phyloP scores from a whole-genome alignment of 805 yeast species.

The Metschnikowia kofuensis region DNA sequence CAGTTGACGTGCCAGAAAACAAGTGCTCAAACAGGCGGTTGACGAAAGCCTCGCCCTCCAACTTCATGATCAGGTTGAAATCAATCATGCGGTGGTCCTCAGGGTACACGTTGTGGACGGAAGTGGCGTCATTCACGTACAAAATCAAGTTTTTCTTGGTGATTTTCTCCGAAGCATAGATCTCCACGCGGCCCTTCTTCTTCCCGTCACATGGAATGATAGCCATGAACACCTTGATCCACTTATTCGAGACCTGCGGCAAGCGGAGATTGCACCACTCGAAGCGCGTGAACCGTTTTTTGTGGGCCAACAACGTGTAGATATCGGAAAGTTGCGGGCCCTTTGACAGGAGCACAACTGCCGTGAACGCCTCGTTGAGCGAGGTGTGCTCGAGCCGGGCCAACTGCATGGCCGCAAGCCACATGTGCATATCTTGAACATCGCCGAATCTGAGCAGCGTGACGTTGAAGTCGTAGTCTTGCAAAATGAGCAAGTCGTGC shows the following conservation, averaged over 20 bases:
- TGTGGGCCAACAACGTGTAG: constrained; percentile 51
- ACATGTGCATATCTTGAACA: constrained; percentile 24
- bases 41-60: constrained; percentile 53
- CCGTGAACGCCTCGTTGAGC: constrained; percentile 63
- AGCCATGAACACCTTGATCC: constrained; percentile 55
- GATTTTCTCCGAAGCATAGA: constrained; percentile 49
- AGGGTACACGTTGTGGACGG: constrained; percentile 58
- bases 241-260: constrained; percentile 55
- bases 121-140: constrained; percentile 42
- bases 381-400: constrained; percentile 56
- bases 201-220: constrained; percentile 45
- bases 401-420: constrained; percentile 50
- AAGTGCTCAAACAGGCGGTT: constrained; percentile 38
- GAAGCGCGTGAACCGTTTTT: constrained; percentile 44
- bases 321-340: constrained; percentile 57
- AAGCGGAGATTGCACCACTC: constrained; percentile 66
- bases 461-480: constrained; percentile 28
- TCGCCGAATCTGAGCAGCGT: constrained; percentile 24
- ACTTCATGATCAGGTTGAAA: constrained; percentile 51
- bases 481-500: constrained; percentile 24
- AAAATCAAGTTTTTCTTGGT: constrained; percentile 51
- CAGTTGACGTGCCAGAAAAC: constrained; percentile 19
- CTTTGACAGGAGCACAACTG: constrained; percentile 56
- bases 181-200: constrained; percentile 50
- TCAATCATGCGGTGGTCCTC: constrained; percentile 56